Evolutionary conservation across 257 asterid species (phyloP), one percentile per base, ranked within the genome.

Genomic region (Apocynum venetum): DNA sequence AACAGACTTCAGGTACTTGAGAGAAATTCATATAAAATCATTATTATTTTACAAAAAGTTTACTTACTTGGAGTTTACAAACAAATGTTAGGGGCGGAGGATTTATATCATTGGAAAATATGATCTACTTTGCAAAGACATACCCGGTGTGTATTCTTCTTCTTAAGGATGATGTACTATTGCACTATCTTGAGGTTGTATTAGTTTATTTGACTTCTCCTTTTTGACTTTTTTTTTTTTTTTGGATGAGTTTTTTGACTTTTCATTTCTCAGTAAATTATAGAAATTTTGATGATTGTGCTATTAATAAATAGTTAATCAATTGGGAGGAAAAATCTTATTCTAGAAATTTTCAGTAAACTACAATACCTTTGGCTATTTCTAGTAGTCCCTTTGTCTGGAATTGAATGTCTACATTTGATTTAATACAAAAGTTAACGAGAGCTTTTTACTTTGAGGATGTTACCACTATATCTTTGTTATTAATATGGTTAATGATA

Each of bases 31-130:
- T 55, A 46, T 48, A 19, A 73, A 66, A 25, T 57, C 43, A 49
- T 52, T 57, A 61, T 80, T 73, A 8, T 8, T 36, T 25, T 76
- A 35, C 56, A 17, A 48, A 60, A 69, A 17, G 81, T 65, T 71
- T 66, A 43, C 72, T 70, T 65, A 69, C 78, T 68, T 68, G 77
- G 48, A 75, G 43, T 61, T 85, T 78, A 35, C 70, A 57, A 72
- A 52, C 43, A 9, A 35, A 55, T 71, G 47, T 63, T 75, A 95
- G 99, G 96, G 99, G 99, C 31, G 99, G 99, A 82, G 98, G 99
- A 85, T 93, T 85, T 83, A 88, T 95, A 84, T 95, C 99, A 41
- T 80, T 95, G 93, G 98, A 95, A 89, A 95, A 95, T 82, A 85
- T 95, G 9, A 90, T 93, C 82, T 95, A 84, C 85, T 95, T 93